These are phyloP conservation scores for Neoboletus subvelutipes DNA, from an alignment of 768 basidiomycete species.

Conservation along the genomic window DNA sequence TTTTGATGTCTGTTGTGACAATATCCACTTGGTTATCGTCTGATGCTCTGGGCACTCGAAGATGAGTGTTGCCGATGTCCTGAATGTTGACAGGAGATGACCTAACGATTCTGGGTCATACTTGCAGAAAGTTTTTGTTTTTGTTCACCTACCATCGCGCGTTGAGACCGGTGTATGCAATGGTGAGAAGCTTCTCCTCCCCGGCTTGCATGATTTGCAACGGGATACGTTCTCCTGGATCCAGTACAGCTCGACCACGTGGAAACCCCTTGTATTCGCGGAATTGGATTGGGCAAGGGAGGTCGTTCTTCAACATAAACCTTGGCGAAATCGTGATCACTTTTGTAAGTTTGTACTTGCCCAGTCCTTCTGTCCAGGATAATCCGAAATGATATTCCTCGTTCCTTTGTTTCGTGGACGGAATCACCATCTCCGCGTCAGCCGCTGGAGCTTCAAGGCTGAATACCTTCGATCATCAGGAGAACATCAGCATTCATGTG, in stretches of 20 bases:
- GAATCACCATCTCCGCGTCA: slow-evolving; percentile 78
- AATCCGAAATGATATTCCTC: slow-evolving; percentile 81
- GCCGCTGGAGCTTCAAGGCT: slow-evolving; percentile 91
- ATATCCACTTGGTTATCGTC: slow-evolving; percentile 47
- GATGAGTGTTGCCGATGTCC: slow-evolving; percentile 82
- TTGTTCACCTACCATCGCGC: slow-evolving; percentile 65
- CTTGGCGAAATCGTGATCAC: slow-evolving; percentile 90
- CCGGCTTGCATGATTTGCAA: slow-evolving; percentile 66
- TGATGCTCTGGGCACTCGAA: slow-evolving; percentile 56
- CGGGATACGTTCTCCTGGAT: slow-evolving; percentile 66
- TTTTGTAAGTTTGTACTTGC: slow-evolving; percentile 96
- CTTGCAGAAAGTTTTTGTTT: background rate
- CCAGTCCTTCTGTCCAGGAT: slow-evolving; percentile 91
- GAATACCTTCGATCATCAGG: slow-evolving; percentile 50
- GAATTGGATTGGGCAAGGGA: slow-evolving; percentile 67
- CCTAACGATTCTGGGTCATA: slow-evolving; percentile 45
- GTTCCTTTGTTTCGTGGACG: slow-evolving; percentile 56
- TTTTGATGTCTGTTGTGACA: slow-evolving; percentile 71
- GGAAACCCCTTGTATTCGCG: slow-evolving; percentile 81
- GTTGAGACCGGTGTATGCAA: slow-evolving; percentile 85
- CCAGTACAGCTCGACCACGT: slow-evolving; percentile 57
- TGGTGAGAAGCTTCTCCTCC: slow-evolving; percentile 72
- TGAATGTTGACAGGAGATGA: slow-evolving; percentile 90
- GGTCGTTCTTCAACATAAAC: slow-evolving; percentile 84
- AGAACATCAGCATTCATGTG: slow-evolving; percentile 5